Base-by-base conservation (phyloP, 2,329 filamentous ascomycete species). In the Metarhizium rileyi region DNA sequence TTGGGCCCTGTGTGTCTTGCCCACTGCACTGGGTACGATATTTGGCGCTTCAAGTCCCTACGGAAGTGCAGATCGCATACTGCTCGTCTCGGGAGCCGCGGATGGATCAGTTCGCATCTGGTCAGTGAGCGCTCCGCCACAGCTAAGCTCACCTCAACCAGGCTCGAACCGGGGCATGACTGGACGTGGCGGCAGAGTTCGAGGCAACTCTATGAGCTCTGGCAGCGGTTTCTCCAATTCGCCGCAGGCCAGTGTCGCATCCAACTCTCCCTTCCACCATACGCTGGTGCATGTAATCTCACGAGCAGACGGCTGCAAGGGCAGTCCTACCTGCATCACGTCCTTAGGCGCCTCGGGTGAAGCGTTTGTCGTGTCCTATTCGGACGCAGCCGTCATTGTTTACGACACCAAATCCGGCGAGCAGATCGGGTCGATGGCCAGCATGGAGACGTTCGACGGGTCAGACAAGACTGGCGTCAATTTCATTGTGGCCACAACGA, bases 341-440 rank as follows among this genome's bases (percentile, higher is more conserved):
- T 85, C 91, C 0, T 74, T 97, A n/a, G 87, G 87, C 42, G 72
- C 81, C 16, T 81, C 80, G 2, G 91, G 93, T 2, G 87, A 94
- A 60, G 86, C 84, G 5, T 97, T 98, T 66, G 89, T 96, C 1
- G 93, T 96, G 2, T 88, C 88, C 20, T 98, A 94, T 66, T 81
- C 87, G 1, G 90, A 98, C 66, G 89, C 91, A 2, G 84, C 88
- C 2, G 87, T 96, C 47, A 73, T 97, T 16, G 85, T 97, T 18
- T 98, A 91, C 65, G 90, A 97, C 64, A 96, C 91, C 1, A 76
- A 88, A 55, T 90, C 87, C 0, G 93, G 90, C 44, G 93, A 97
- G 66, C 88, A 95, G 62, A 81, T 96, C 36, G 88, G 90, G 28
- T 83, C 82, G 44, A 97, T 98, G 91, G 88, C 89, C 33, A 96